Conservation (phyloP, 352 stramenopile genomes). For the Hyaloperonospora arabidopsidis region DNA sequence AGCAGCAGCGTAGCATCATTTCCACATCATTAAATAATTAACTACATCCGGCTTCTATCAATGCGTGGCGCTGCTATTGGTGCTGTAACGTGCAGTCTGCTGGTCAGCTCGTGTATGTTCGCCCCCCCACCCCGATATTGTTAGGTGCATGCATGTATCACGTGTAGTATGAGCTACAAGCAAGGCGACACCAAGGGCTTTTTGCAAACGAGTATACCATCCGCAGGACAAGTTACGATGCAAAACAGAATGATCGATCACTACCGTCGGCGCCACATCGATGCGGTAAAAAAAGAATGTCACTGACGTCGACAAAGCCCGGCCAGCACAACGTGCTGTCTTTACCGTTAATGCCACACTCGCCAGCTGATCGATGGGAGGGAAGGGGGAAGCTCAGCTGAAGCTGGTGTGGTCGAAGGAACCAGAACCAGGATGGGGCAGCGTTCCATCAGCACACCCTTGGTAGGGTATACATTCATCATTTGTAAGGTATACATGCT, state of each 20-base stretch:
- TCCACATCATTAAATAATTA: too few species aligned
- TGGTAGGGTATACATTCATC: too few species aligned
- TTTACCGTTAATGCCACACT: conserved; percentile 1
- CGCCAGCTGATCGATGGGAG: conserved; percentile 16
- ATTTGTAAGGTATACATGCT: too few species aligned
- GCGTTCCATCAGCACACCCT: conserved; percentile 7
- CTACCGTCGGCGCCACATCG: neutral
- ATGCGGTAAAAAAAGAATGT: conserved; percentile 5
- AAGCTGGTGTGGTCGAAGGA: conserved; percentile 14
- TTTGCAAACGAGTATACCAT: neutral
- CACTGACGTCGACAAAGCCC: neutral
- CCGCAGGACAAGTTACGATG: neutral
- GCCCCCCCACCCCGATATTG: too few species aligned
- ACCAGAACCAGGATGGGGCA: conserved; percentile 4
- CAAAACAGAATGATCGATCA: neutral
- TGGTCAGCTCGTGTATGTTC: too few species aligned
- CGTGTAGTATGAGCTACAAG: too few species aligned
- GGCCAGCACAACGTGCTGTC: neutral
- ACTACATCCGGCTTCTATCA: too few species aligned
- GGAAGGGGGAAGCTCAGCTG: conserved; percentile 15
- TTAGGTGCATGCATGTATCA: too few species aligned
- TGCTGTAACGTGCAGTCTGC: too few species aligned
- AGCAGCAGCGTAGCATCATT: too few species aligned
- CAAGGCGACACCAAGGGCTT: too few species aligned
- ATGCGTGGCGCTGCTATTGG: too few species aligned